Conservation (phyloP, 108 stramenopile species). For the Skeletonema potamos region DNA sequence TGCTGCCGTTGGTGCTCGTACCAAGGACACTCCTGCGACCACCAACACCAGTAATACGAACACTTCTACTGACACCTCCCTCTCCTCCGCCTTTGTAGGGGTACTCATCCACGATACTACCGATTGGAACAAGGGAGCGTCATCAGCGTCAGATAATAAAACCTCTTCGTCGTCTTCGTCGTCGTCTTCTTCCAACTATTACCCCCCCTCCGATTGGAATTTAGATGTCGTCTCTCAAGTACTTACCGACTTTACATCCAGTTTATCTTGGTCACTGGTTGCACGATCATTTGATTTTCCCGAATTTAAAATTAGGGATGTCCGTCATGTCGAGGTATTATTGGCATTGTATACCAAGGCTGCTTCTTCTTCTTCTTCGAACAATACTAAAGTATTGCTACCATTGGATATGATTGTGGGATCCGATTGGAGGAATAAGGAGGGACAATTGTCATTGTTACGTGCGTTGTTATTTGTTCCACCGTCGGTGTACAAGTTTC, state of each 20-base stretch:
- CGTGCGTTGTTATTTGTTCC: slow-evolving; percentile 64
- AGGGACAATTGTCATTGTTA: slow-evolving; percentile 83
- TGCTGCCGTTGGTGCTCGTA: slow-evolving; percentile 38
- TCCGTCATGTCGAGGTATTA: slow-evolving; percentile 66
- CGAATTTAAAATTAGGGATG: slow-evolving; percentile 78
- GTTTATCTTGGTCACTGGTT: slow-evolving; percentile 79
- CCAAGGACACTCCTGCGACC: slow-evolving; percentile 39
- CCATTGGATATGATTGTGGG: slow-evolving; percentile 57
- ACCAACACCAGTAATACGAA: slow-evolving; percentile 33
- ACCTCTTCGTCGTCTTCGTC: no score
- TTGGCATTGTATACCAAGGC: slow-evolving; percentile 79
- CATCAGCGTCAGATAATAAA: no score
- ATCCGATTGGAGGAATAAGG: slow-evolving; percentile 77
- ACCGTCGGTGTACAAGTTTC: slow-evolving; percentile 64
- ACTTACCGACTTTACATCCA: slow-evolving; percentile 76
- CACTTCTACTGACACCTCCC: background rate
- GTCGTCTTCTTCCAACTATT: no score
- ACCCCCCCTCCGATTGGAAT: slow-evolving; percentile 72
- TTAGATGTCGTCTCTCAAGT: slow-evolving; percentile 82
- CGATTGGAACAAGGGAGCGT: background rate
- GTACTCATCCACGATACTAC: slow-evolving; percentile 18
- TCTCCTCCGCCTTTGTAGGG: slow-evolving; percentile 36
- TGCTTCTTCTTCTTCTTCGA: no score
- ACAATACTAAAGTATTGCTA: no score
- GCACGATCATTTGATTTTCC: slow-evolving; percentile 85